Evolutionary conservation across 352 stramenopile species (phyloP), one percentile per base, ranked within the genome.

Genomic region (Pilasporangium apinafurcum): DNA sequence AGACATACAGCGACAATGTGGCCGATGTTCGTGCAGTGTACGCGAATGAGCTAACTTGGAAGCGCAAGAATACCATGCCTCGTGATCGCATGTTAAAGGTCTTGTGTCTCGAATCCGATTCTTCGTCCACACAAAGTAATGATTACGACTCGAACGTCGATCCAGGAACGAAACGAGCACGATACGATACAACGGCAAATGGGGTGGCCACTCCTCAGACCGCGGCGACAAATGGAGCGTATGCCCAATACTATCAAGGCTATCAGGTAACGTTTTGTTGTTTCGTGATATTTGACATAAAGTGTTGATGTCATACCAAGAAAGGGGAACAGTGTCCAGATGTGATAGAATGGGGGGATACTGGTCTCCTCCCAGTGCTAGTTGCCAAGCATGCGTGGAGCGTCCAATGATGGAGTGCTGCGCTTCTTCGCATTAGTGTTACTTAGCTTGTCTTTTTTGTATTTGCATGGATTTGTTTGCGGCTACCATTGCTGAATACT

Each of bases 171-270:
- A 88, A 88, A 58, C 68, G 76, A 44, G 48, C 68, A 16, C 60
- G 76, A 28, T 76, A 74, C 41, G 66, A 76, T 45, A 51, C 51
- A 0, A 43, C 61, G 13, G 48, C 53, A 17, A 44, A 44, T 13
- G 44, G 64, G 16, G 41, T 61, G 27, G 33, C 64, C 28, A 47
- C n/a, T n/a, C n/a, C n/a, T n/a, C n/a, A n/a, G n/a, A n/a, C 60
- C 45, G 65, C 63, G 40, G 38, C 65, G n/a, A 37, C 50, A 5
- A 37, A 58, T 1, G 44, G 53, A 4, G 53, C 62, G 36, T 78
- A 78, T 42, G 56, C 59, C 7, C 59, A 74, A 38, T 89, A 87
- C 56, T 86, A 86, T 53, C 73, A 86, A 65, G 65, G 69, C 66
- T 86, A 86, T 35, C 77, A 86, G 75, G 77, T 89, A 89, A 64